A percentile compares a stretch with the other conserved stretches of the same genome.
phyloP scores from a whole-genome alignment of 2,329 filamentous ascomycete species.

The Parafenestella ontariensis region DNA sequence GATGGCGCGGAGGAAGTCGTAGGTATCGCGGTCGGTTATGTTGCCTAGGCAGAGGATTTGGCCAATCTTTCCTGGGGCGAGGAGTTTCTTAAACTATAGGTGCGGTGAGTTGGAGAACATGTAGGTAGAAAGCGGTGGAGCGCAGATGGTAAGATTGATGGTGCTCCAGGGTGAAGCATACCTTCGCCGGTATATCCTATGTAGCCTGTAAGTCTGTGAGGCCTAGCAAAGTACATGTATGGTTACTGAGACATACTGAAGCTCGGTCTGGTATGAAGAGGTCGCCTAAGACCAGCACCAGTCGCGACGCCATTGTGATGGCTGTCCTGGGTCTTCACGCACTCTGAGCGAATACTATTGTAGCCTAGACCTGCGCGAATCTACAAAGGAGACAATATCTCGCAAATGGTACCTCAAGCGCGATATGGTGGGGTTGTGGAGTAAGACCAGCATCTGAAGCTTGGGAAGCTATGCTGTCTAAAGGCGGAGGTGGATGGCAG shows the following conservation, averaged over 20 bases:
- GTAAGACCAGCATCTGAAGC: constrained; percentile 13
- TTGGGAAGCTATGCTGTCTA: constrained; percentile 23
- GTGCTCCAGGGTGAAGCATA: constrained; percentile 23
- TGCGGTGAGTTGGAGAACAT: constrained; percentile 12
- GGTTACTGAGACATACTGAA: constrained; percentile 39
- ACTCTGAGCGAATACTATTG: neutral
- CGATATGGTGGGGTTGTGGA: constrained; percentile 11
- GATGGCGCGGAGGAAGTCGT: constrained; percentile 62
- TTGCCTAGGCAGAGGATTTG: constrained; percentile 66
- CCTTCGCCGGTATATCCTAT: constrained; percentile 53
- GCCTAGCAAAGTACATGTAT: constrained; percentile 23
- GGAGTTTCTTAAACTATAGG: constrained; percentile 60
- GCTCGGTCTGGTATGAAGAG: constrained; percentile 54
- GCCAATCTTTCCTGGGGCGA: constrained; percentile 65
- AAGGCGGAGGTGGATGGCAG: constrained; percentile 21
- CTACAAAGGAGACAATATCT: neutral
- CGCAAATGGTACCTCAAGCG: neutral
- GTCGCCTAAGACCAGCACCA: constrained; percentile 52
- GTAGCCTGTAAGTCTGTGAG: constrained; percentile 48
- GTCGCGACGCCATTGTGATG: constrained; percentile 50
- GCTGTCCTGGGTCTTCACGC: neutral
- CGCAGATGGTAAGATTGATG: neutral
- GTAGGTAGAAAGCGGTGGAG: constrained; percentile 4
- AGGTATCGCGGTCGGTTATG: constrained; percentile 64
- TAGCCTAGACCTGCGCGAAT: neutral